Conservation (phyloP, 2,329 filamentous ascomycete species). For the Penicillium sp. region DNA sequence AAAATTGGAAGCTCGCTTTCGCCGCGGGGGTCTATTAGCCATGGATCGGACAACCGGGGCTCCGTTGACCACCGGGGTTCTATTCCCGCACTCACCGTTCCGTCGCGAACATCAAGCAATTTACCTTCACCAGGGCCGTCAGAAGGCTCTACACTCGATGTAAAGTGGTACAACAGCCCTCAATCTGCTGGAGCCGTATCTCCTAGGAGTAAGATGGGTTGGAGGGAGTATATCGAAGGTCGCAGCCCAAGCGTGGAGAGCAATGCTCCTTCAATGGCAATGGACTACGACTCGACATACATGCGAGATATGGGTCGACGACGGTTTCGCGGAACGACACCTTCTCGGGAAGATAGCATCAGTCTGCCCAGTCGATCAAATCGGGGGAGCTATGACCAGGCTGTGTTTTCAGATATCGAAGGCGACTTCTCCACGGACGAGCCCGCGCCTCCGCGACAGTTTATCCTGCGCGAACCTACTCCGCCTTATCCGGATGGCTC, state of each 20-base stretch:
- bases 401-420: conserved; percentile 52
- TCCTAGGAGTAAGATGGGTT: conserved; percentile 39
- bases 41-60: conserved; percentile 31
- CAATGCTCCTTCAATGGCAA: conserved; percentile 36
- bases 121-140: conserved; percentile 33
- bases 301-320: conserved; percentile 40
- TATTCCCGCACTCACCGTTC: conserved; percentile 34
- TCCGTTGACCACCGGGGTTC: conserved; percentile 31
- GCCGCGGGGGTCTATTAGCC: conserved; percentile 43
- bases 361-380: conserved; percentile 54
- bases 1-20: conserved; percentile 62
- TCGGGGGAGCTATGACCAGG: conserved; percentile 63
- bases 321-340: conserved; percentile 50
- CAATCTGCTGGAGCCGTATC: conserved; percentile 41
- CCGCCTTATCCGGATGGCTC: conserved; percentile 38
- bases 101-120: conserved; percentile 32
- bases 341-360: conserved; percentile 50
- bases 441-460: conserved; percentile 33
- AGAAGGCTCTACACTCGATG: conserved; percentile 33
- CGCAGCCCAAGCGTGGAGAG: conserved; percentile 47
- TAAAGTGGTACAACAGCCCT: conserved; percentile 41
- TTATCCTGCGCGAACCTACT: conserved; percentile 41
- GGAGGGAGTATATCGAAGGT: conserved; percentile 43
- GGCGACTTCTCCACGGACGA: conserved; percentile 43
- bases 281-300: conserved; percentile 39